Evolutionary conservation across 169 alveolate species (phyloP).

Genomic region (Neospora caninum): DNA sequence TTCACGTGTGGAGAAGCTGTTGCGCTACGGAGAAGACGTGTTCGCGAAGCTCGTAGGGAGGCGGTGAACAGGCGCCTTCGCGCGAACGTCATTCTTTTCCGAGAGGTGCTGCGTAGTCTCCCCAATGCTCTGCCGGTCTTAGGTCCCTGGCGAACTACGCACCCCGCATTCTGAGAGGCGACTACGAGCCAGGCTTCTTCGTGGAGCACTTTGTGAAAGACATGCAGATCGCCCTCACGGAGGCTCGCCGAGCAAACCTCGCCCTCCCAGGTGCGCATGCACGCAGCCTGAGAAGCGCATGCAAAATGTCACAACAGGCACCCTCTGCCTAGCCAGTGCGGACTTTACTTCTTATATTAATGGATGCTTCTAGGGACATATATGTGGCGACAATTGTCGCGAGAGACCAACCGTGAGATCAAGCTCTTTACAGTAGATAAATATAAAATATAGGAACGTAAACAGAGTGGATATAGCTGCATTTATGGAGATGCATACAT

Average conservation of each 20-base stretch:
- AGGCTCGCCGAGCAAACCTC: conserved; percentile 79
- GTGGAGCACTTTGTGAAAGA: conserved; percentile 85
- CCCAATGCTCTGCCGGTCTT: not conserved
- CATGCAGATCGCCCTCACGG: conserved; percentile 81
- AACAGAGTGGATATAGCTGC: not conserved
- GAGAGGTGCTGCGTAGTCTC: no score
- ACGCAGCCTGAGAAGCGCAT: not conserved
- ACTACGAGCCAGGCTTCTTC: conserved; percentile 85
- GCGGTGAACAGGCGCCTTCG: no score
- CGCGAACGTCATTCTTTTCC: no score
- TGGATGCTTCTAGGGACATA: not conserved
- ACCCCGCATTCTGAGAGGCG: conserved; percentile 81
- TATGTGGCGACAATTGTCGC: not conserved
- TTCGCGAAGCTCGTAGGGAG: no score
- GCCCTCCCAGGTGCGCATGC: conserved; percentile 76
- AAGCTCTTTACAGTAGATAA: no score
- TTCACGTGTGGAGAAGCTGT: no score
- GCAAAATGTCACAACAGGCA: no score
- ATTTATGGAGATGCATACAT: not conserved
- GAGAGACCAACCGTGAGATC: no score
- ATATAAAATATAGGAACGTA: not conserved
- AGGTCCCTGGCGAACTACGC: conserved; percentile 79
- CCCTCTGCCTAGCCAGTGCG: not conserved
- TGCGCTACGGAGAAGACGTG: no score
- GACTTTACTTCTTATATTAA: no score